Conservation (phyloP, 306 rosid species). For the Trifolium pratense region DNA sequence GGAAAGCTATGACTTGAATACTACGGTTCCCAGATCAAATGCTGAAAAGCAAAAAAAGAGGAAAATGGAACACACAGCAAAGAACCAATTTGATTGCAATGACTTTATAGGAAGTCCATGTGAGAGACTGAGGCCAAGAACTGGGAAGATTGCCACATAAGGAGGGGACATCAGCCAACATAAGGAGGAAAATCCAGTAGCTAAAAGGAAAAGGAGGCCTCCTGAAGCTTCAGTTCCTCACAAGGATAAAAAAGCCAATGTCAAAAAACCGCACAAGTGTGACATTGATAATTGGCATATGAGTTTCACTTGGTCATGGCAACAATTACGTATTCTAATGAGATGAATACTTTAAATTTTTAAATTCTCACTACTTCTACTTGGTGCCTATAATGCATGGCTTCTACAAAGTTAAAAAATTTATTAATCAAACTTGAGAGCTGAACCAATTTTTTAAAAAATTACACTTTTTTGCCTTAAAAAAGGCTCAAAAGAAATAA, state of each 20-base stretch:
- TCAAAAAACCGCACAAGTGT: slow-evolving; percentile 59
- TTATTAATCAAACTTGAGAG: too few species aligned
- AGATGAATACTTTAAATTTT: too few species aligned
- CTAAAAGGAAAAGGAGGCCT: slow-evolving; percentile 53
- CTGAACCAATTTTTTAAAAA: too few species aligned
- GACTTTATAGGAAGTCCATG: slow-evolving; percentile 84
- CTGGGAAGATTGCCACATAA: slow-evolving; percentile 50
- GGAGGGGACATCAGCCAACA: slow-evolving; percentile 38
- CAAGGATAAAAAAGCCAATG: slow-evolving; percentile 30
- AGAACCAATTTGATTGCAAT: slow-evolving; percentile 39
- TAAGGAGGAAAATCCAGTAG: slow-evolving; percentile 50
- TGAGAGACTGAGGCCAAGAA: slow-evolving; percentile 88
- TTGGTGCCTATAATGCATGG: too few species aligned
- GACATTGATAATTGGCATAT: slow-evolving; percentile 83
- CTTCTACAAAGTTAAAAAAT: too few species aligned
- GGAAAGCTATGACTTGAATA: slow-evolving; percentile 46
- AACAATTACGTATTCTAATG: too few species aligned
- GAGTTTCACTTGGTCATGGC: slow-evolving; percentile 54
- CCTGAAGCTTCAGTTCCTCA: slow-evolving; percentile 44
- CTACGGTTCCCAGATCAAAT: slow-evolving; percentile 44
- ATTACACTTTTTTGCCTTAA: too few species aligned
- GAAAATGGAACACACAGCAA: slow-evolving; percentile 51
- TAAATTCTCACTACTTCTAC: too few species aligned
- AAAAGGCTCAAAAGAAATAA: too few species aligned
- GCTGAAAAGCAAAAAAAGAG: slow-evolving; percentile 56